These are phyloP conservation scores for Pseudoneurospora amorphoporcata DNA, from an alignment of 495 filamentous ascomycete species.

Conservation along the genomic window DNA sequence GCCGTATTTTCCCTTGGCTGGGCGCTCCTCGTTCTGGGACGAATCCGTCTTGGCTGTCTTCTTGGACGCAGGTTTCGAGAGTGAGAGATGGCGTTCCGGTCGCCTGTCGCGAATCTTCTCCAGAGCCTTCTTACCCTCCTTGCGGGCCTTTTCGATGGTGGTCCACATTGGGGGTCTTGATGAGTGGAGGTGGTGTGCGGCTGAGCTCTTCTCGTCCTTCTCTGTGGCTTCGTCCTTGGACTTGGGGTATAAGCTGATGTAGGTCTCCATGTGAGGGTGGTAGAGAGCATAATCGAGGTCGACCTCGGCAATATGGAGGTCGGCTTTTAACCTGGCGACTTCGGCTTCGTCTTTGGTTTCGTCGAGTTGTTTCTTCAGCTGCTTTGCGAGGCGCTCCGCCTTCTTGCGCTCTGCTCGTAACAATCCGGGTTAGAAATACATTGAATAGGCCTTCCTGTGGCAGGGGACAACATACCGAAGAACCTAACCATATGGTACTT, in stretches of 20 bases:
- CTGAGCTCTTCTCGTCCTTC: constrained; percentile 20
- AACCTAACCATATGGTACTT: constrained; percentile 95
- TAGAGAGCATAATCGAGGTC: constrained; percentile 82
- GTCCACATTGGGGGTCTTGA: constrained; percentile 55
- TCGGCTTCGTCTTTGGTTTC: constrained; percentile 37
- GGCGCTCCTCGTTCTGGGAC: background rate
- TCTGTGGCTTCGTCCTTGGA: background rate
- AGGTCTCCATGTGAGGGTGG: constrained; percentile 69
- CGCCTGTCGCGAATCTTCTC: constrained; percentile 38
- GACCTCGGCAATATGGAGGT: constrained; percentile 61
- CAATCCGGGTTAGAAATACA: background rate
- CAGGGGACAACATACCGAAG: constrained; percentile 47
- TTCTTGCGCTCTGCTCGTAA: constrained; percentile 64
- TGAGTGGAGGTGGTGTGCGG: constrained; percentile 24
- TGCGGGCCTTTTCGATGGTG: constrained; percentile 56
- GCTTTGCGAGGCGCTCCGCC: constrained; percentile 58
- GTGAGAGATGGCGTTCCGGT: background rate
- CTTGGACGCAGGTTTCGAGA: background rate
- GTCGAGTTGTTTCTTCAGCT: constrained; percentile 46
- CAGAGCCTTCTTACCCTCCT: constrained; percentile 47
- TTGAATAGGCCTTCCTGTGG: background rate
- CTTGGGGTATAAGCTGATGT: constrained; percentile 64
- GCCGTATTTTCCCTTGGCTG: background rate
- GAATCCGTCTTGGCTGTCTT: background rate
- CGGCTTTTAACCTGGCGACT: constrained; percentile 37